Evolutionary conservation across 2,329 filamentous ascomycete species (phyloP).

Genomic region (Trichoderma koningiopsis): DNA sequence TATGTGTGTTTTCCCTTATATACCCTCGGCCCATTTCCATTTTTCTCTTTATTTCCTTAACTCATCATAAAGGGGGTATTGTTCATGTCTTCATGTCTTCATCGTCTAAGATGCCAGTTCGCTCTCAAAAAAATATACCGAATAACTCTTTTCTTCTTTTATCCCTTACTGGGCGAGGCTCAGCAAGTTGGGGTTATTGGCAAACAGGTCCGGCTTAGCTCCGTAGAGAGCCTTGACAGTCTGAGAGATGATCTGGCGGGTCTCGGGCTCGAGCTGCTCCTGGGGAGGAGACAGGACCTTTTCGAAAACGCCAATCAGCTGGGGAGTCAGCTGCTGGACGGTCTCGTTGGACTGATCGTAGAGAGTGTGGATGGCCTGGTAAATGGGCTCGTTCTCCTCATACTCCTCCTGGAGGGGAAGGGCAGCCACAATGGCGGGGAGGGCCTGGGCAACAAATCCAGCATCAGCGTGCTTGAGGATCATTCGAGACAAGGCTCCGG

Average conservation of each 20-base stretch:
- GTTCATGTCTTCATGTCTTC: conserved; percentile 28
- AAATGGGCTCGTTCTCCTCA: conserved; percentile 95
- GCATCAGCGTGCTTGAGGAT: conserved; percentile 85
- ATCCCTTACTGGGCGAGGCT: conserved; percentile 34
- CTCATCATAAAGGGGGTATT: conserved; percentile 26
- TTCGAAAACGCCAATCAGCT: conserved; percentile 71
- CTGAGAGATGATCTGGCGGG: conserved; percentile 65
- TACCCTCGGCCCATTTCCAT: conserved; percentile 19
- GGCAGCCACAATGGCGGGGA: conserved; percentile 76
- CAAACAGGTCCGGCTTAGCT: conserved; percentile 39
- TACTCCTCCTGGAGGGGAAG: conserved; percentile 91
- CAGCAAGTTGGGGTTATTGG: conserved; percentile 38
- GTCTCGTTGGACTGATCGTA: conserved; percentile 72
- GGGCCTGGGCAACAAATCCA: conserved; percentile 77
- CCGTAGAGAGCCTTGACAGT: conserved; percentile 57
- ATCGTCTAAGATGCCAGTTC: conserved; percentile 19
- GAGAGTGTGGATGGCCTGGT: conserved; percentile 83
- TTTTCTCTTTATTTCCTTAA: neutral
- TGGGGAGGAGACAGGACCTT: conserved; percentile 71
- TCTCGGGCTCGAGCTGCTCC: conserved; percentile 75
- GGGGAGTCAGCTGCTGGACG: conserved; percentile 68
- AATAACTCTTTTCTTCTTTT: neutral
- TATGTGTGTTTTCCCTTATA: neutral
- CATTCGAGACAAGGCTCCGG: conserved; percentile 88
- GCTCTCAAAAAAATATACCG: neutral